A percentile compares a stretch with the other conserved stretches of the same genome.
These are phyloP conservation scores for Groenewaldozyma tartarivorans DNA, from an alignment of 805 yeast genomes.

Conservation along the genomic window DNA sequence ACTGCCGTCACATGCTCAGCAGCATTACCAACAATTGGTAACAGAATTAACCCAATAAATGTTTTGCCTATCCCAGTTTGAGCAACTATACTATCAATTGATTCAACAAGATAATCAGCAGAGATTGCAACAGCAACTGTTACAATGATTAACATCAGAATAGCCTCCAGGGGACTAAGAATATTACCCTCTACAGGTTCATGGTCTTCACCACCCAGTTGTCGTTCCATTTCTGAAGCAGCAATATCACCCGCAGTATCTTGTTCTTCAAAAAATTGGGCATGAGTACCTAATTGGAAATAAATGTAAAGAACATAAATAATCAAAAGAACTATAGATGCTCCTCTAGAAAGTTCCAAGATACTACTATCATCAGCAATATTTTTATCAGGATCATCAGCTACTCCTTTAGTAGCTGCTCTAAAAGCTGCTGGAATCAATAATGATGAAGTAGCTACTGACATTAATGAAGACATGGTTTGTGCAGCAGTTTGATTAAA, in stretches of 20 bases:
- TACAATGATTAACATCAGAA: conserved; percentile 45
- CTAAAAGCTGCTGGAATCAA: conserved; percentile 95
- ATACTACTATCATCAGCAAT: conserved; percentile 35
- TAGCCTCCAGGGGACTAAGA: conserved; percentile 45
- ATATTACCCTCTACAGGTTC: conserved; percentile 30
- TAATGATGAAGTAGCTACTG: conserved; percentile 80
- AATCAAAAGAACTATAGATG: conserved; percentile 65
- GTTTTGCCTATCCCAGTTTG: conserved; percentile 85
- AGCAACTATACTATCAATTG: conserved; percentile 82
- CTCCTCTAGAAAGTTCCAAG: conserved; percentile 72
- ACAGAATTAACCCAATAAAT: conserved; percentile 83
- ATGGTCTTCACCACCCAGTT: too few relatives aligned
- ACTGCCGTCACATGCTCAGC: conserved; percentile 98
- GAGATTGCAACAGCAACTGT: conserved; percentile 79
- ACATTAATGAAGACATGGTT: conserved; percentile 91
- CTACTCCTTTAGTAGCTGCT: conserved; percentile 41
- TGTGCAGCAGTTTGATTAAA: conserved; percentile 97
- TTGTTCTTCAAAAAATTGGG: conserved; percentile 53
- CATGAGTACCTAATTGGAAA: conserved; percentile 87
- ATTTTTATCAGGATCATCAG: neutral
- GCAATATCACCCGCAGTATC: conserved; percentile 8
- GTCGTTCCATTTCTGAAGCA: too few relatives aligned
- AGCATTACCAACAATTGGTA: conserved; percentile 97
- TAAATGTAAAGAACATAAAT: conserved; percentile 71
- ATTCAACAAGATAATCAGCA: conserved; percentile 90